Evolutionary conservation across 2,329 filamentous ascomycete genomes (phyloP), one percentile per base, ranked within the genome.

Genomic region (Daldinia sp.): DNA sequence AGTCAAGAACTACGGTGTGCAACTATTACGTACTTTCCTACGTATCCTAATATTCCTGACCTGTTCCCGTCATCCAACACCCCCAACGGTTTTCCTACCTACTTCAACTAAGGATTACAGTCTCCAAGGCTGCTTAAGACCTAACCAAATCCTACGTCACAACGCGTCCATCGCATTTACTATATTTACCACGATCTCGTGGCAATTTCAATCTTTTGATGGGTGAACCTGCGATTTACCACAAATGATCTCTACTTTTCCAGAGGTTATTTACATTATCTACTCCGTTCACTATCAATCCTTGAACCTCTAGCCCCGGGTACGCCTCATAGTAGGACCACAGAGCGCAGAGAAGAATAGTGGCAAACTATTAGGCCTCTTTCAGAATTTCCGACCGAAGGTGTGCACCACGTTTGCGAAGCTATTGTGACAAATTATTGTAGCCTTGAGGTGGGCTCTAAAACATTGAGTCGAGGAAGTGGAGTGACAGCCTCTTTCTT

Each of bases 221-320:
- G 28, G 26, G 20, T 60, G 26, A 57, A 54, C 15, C 30, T 20
- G 55, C 39, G 30, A 35, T 6, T 62, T 37, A 61, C 41, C 20
- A 44, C 67, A 67, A 65, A 69, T 69, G 67, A 57, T 67, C 18
- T 15, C n/a, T 50, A 48, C 28, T 33, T 50, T 4, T 53, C 28
- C 18, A 12, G 26, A 33, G n/a, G 3, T 20, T 44, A 12, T 55
- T 18, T 10, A 59, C 15, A 30, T 20, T 26, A 41, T 20, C 44
- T 13, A 10, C 48, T 51, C 28, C 26, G 35, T 59, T 42, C 39
- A 37, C 51, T 18, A 28, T 56, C 26, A 41, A 67, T 37, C 55
- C 48, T 42, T 59, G 60, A 63, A 15, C 55, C 7, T 54, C n/a
- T 41, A 46, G 57, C 33, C n/a, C 39, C 28, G 28, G 28, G 9